Percentiles rank a stretch among this genome's conserved stretches.
These are phyloP conservation scores for Mimosa bimucronata DNA, from an alignment of 306 rosid species.

Conservation along the genomic window DNA sequence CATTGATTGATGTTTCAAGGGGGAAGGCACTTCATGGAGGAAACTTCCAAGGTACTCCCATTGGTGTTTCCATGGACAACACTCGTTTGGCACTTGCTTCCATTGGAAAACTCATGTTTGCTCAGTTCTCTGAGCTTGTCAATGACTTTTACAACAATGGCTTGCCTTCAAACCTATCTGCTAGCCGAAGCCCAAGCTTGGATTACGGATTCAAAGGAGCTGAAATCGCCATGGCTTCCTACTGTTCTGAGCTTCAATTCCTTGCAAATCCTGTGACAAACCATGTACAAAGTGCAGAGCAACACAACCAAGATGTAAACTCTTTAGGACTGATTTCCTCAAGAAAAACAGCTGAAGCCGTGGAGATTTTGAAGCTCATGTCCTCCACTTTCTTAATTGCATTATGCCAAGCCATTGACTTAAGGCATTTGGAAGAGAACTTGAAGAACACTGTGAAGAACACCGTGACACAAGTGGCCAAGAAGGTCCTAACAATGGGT, in stretches of 20 bases:
- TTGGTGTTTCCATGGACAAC: conserved; percentile 97
- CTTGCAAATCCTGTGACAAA: conserved; percentile 91
- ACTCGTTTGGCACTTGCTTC: conserved; percentile 81
- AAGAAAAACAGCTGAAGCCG: conserved; percentile 78
- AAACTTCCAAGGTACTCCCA: conserved; percentile 92
- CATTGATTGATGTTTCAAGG: conserved; percentile 87
- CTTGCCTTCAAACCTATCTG: conserved; percentile 80
- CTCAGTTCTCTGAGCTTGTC: conserved; percentile 94
- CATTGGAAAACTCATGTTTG: conserved; percentile 84
- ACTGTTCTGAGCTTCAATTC: conserved; percentile 90
- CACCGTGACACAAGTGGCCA: conserved; percentile 69
- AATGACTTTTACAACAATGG: conserved; percentile 90
- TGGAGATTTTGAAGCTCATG: conserved; percentile 82
- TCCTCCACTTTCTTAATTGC: conserved; percentile 84
- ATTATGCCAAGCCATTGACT: conserved; percentile 84
- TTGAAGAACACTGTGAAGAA: conserved; percentile 64
- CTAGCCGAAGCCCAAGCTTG: conserved; percentile 75
- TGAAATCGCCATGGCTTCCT: conserved; percentile 94
- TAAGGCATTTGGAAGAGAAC: conserved; percentile 85
- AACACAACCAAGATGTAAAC: conserved; percentile 95
- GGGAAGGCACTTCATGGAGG: conserved; percentile 92
- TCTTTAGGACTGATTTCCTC: conserved; percentile 84
- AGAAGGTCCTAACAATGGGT: conserved; percentile 60
- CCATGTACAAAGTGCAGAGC: conserved; percentile 96
- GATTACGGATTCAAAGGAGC: conserved; percentile 95